phyloP scores from a whole-genome alignment of 108 stramenopile genomes.

The Cyclotella choctawhatcheeana region DNA sequence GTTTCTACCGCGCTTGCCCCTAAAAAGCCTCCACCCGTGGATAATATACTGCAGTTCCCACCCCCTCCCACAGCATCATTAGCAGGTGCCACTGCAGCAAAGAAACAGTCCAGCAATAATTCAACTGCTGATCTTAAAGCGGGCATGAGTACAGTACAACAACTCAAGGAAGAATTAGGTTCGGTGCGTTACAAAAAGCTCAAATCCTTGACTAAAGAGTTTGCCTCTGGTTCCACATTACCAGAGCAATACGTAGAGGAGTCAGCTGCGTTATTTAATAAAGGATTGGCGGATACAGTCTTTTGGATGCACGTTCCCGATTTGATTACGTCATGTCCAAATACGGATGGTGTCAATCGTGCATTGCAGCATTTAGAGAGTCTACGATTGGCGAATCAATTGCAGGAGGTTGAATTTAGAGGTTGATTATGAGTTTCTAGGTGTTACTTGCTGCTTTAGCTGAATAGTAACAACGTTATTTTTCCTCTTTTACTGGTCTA shows the following conservation, averaged over 20 bases:
- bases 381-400: slow-evolving; percentile 32
- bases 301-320: slow-evolving; percentile 73
- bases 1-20: slow-evolving; percentile 29
- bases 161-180: slow-evolving; percentile 75
- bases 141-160: slow-evolving; percentile 63
- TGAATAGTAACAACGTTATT: too few relatives aligned
- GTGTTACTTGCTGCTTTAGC: too few relatives aligned
- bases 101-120: slow-evolving; percentile 12
- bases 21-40: slow-evolving; percentile 47
- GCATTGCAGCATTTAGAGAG: slow-evolving; percentile 71
- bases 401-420: slow-evolving; percentile 45
- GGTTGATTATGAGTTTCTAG: not conserved
- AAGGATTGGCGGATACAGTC: slow-evolving; percentile 60
- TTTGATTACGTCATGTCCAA: slow-evolving; percentile 78
- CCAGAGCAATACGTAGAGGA: slow-evolving; percentile 79
- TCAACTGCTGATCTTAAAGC: slow-evolving; percentile 21
- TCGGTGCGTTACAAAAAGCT: slow-evolving; percentile 77
- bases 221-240: slow-evolving; percentile 55
- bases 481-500: too few relatives aligned
- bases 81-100: not conserved
- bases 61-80: slow-evolving; percentile 23
- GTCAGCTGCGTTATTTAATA: slow-evolving; percentile 73
- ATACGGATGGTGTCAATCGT: slow-evolving; percentile 38
- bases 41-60: slow-evolving; percentile 63
- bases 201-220: slow-evolving; percentile 72